phyloP scores from a whole-genome alignment of 164 flowering plant genomes.

The Umbilicus rupestris region DNA sequence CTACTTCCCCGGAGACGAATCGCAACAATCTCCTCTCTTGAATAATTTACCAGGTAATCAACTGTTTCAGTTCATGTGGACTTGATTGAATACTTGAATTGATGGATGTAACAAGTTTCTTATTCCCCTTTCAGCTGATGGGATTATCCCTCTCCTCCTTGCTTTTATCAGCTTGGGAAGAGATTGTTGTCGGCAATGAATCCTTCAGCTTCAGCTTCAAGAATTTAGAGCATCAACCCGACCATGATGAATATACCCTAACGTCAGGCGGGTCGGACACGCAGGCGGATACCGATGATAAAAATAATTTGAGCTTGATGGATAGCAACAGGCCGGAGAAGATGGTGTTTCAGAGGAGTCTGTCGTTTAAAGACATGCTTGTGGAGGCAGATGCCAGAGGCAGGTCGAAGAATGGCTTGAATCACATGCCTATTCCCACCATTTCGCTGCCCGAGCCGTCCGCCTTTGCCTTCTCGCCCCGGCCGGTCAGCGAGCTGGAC shows the following conservation, averaged over 20 bases:
- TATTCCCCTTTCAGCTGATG: slow-evolving; percentile 13
- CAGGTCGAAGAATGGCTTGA: slow-evolving; percentile 11
- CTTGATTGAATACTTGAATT: neutral
- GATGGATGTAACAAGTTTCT: neutral
- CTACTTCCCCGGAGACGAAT: too few species aligned
- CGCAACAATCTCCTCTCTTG: too few species aligned
- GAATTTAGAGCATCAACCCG: neutral
- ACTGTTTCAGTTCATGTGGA: neutral
- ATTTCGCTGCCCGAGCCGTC: slow-evolving; percentile 30
- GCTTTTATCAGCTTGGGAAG: slow-evolving; percentile 27
- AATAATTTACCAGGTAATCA: neutral
- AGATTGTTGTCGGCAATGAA: slow-evolving; percentile 13
- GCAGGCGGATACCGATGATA: too few species aligned
- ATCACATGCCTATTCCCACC: slow-evolving; percentile 13
- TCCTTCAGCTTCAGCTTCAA: slow-evolving; percentile 11
- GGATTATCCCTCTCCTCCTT: slow-evolving; percentile 28
- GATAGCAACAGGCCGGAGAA: slow-evolving; percentile 18
- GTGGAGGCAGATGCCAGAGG: slow-evolving; percentile 12
- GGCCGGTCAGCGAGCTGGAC: slow-evolving; percentile 39
- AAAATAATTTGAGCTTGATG: slow-evolving; percentile 17
- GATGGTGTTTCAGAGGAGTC: slow-evolving; percentile 15
- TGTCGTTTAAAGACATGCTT: slow-evolving; percentile 23
- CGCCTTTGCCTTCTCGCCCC: slow-evolving; percentile 27
- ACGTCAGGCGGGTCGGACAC: too few species aligned
- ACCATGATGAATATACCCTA: slow-evolving; percentile 6